These are phyloP conservation scores for Zopfia rhizophila DNA, from an alignment of 2,329 filamentous ascomycete species.

Conservation along the genomic window DNA sequence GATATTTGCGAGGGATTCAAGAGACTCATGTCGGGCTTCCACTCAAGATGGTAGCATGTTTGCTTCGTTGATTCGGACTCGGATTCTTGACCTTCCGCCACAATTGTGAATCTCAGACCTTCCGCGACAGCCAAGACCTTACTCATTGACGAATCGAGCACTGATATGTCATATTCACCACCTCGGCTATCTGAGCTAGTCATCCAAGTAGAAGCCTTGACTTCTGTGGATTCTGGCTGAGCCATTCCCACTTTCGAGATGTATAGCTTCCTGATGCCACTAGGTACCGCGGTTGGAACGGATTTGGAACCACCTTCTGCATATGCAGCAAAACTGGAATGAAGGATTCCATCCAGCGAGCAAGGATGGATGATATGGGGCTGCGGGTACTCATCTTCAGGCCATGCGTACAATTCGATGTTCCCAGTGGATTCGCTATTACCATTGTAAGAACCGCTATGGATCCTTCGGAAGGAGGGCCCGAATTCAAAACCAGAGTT, in stretches of 20 bases:
- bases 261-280: conserved; percentile 12
- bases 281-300: conserved; percentile 14
- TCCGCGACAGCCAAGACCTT: not conserved
- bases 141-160: not conserved
- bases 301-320: not conserved
- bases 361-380: conserved; percentile 29
- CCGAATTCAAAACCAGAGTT: conserved; percentile 14
- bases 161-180: conserved; percentile 2
- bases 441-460: not conserved
- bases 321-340: conserved; percentile 8
- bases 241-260: conserved; percentile 3
- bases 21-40: conserved; percentile 4
- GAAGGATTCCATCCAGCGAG: conserved; percentile 27
- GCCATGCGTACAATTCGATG: conserved; percentile 21
- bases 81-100: not conserved
- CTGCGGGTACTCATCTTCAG: conserved; percentile 1
- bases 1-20: not conserved
- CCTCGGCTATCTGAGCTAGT: not conserved
- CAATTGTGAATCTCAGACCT: conserved; percentile 2
- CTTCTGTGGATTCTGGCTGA: not conserved
- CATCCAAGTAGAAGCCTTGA: not conserved
- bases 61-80: not conserved
- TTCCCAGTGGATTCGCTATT: not conserved
- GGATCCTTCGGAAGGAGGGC: conserved; percentile 7
- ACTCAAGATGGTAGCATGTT: conserved; percentile 10